Conservation (phyloP, 768 basidiomycete species). For the Boletus reticulatus region DNA sequence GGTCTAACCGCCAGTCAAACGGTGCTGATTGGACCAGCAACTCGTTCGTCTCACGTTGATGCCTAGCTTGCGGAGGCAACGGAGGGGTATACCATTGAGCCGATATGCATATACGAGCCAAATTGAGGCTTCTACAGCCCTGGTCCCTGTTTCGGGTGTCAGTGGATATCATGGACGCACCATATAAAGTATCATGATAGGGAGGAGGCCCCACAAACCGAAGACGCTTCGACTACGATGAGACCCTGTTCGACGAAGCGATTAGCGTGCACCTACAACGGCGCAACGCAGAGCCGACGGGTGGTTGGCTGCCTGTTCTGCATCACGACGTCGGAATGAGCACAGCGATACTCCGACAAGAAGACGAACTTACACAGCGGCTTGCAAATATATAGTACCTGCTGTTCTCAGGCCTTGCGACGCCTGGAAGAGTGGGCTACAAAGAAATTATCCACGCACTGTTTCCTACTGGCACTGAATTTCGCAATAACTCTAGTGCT, state of each 20-base stretch:
- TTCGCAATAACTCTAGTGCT: too few species aligned
- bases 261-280: too few species aligned
- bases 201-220: too few species aligned
- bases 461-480: too few species aligned
- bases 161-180: neutral
- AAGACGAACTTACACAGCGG: neutral
- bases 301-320: neutral
- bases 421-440: too few species aligned
- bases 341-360: neutral
- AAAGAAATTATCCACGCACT: too few species aligned
- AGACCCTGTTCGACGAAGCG: too few species aligned
- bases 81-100: neutral
- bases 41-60: neutral
- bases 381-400: neutral
- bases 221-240: too few species aligned
- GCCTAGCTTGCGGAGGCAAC: slow-evolving; percentile 15
- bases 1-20: neutral
- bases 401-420: too few species aligned
- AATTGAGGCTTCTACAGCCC: neutral
- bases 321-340: neutral
- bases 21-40: slow-evolving; percentile 3
- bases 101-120: too few species aligned
- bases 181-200: neutral
- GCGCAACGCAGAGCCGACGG: neutral
- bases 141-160: neutral